Evolutionary conservation across 208 protist genomes (phyloP).

Genomic region (Trypanosoma vivax): DNA sequence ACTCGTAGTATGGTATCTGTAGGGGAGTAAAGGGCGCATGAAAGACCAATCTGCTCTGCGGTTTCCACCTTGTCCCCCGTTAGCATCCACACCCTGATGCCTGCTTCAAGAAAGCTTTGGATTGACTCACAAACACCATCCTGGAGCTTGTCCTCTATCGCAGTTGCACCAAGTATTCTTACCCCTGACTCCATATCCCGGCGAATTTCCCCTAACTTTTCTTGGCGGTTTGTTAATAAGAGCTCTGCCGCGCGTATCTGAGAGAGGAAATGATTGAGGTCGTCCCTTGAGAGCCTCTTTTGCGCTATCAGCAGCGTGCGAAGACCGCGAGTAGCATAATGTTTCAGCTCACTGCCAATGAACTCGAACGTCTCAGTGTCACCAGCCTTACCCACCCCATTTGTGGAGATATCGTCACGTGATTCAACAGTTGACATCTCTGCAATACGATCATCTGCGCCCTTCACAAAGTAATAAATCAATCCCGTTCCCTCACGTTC

Average conservation of each 20-base stretch:
- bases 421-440: conserved; percentile 18
- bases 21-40: conserved; percentile 53
- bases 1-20: conserved; percentile 48
- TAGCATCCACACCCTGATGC: conserved; percentile 95
- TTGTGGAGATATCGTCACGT: not conserved
- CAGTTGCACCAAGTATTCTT: conserved; percentile 88
- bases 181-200: conserved; percentile 80
- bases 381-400: not conserved
- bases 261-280: conserved; percentile 35
- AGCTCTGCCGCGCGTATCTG: conserved; percentile 28
- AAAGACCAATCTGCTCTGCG: conserved; percentile 93
- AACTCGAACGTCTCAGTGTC: not conserved
- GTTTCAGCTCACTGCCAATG: conserved; percentile 25
- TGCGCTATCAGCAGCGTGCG: conserved; percentile 73
- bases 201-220: conserved; percentile 41
- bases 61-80: conserved; percentile 99
- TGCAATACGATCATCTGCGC: conserved; percentile 82
- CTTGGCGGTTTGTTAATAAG: conserved; percentile 29
- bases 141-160: conserved; percentile 98
- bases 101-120: conserved; percentile 51
- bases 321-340: conserved; percentile 58
- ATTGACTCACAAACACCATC: conserved; percentile 90
- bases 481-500: conserved; percentile 26
- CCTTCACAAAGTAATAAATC: conserved; percentile 74
- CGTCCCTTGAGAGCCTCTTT: conserved; percentile 31